Base-by-base conservation (phyloP, 1,284 basidiomycete species). In the Tetrapyrgos nigripes region DNA sequence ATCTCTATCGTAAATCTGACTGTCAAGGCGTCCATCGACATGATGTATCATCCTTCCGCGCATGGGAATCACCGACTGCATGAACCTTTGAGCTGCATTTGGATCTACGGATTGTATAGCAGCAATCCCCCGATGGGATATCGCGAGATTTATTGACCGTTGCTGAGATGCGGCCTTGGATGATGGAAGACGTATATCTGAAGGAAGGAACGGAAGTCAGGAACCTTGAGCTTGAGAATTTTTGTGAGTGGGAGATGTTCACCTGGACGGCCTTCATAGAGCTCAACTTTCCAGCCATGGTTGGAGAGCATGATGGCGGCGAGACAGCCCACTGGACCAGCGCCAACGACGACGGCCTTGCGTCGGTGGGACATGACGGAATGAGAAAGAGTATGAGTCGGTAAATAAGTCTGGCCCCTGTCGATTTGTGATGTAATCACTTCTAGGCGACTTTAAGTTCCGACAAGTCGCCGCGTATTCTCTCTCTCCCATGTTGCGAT, bases 121-220 rank as follows among this genome's bases (percentile, higher is more conserved):
- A 64, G 90, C 86, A 57, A 98, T 89, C 60, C 96, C 97, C 55
- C 97, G 88, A 59, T 94, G 87, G 19, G 96, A 98, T 63, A 99
- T 94, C 33, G 96, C 96, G 53, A 99, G 83, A 79, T 99, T 99
- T 79, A 99, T 98, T 56, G 94, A 97, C 59, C 97, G 87, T 66
- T 91, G 88, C 68, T 87, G 83, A 35, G 82, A 76, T 57, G 78
- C 79, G 53, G 80, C 80, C 73, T 85, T 89, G 55, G 87, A 88
- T 40, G 86, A 82, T 47, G 88, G 82, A 57, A 89, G 80, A 35
- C 92, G 86, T 68, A 89, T 81, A 76, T 93, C 91, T 93, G 68
- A 43, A 62, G 63, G 37, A 61, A 53, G 53, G 60, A 57, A 46
- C 56, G 59, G 28, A 35, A 17, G 23, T 44, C 44, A 24, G n/a